Evolutionary conservation across 768 basidiomycete species (phyloP).

Genomic region (Naganishia antarctica): DNA sequence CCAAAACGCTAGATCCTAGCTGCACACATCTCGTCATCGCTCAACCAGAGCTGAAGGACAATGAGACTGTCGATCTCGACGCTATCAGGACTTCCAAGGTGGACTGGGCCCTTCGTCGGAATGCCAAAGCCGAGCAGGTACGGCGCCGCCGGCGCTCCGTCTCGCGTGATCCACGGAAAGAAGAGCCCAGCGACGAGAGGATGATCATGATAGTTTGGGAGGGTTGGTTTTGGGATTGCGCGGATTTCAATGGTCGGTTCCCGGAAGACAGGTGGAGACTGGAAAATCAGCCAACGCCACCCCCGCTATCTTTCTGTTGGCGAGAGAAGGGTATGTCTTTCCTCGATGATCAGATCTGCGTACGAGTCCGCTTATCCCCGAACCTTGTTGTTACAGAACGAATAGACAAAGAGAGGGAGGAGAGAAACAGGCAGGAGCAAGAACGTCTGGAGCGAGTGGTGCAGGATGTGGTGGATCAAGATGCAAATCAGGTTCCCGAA

Average conservation of each 20-base stretch:
- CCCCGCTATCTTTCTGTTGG: constrained; percentile 1
- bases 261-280: constrained; percentile 46
- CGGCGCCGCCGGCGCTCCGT: constrained; percentile 35
- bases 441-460: constrained; percentile 2
- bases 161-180: constrained; percentile 53
- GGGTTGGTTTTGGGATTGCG: constrained; percentile 93
- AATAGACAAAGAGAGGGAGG: constrained; percentile 7
- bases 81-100: constrained; percentile 59
- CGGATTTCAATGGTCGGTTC: constrained; percentile 63
- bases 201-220: constrained; percentile 69
- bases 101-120: constrained; percentile 58
- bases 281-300: constrained; percentile 7
- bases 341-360: not conserved
- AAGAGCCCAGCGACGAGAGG: constrained; percentile 58
- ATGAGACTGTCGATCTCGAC: not conserved
- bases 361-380: not conserved
- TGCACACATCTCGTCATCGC: constrained; percentile 77
- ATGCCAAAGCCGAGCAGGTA: constrained; percentile 16
- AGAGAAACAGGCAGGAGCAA: constrained; percentile 3
- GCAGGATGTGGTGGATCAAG: not conserved
- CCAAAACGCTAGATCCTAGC: constrained; percentile 68
- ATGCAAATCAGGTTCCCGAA: not conserved
- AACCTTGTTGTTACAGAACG: constrained; percentile 4
- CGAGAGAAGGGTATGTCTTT: constrained; percentile 4
- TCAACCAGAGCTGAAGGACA: constrained; percentile 50